These are phyloP conservation scores for Tetrapyrgos nigripes DNA, from an alignment of 1,284 basidiomycete genomes.

Conservation along the genomic window DNA sequence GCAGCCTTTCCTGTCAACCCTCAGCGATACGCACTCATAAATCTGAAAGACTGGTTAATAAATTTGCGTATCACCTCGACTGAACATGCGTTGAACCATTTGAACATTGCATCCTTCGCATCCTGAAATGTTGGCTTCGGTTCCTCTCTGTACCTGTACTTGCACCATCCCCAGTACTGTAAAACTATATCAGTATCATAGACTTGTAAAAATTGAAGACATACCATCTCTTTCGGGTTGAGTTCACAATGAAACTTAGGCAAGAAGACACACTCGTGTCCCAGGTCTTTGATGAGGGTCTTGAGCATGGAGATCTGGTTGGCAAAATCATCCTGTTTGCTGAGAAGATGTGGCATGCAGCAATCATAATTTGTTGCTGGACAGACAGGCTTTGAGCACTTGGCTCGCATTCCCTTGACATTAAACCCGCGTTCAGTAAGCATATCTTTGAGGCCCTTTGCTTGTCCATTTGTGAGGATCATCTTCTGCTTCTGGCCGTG, in stretches of 20 bases:
- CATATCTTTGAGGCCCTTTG: too few species aligned
- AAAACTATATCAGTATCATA: background rate
- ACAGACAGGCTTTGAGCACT: slow-evolving; percentile 34
- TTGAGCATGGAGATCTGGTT: slow-evolving; percentile 39
- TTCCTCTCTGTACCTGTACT: slow-evolving; percentile 36
- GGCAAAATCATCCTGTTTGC: too few species aligned
- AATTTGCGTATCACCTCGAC: background rate
- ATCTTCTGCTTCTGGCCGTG: too few species aligned
- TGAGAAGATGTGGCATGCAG: slow-evolving; percentile 39
- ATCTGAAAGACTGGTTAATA: slow-evolving; percentile 1
- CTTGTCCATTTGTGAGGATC: too few species aligned
- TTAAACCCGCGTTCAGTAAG: too few species aligned
- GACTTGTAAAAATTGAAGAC: slow-evolving; percentile 18
- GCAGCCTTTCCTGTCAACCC: background rate
- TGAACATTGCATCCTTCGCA: too few species aligned
- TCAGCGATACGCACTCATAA: background rate
- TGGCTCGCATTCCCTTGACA: too few species aligned
- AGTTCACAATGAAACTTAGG: too few species aligned
- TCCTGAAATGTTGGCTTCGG: too few species aligned
- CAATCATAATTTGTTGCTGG: slow-evolving; percentile 31
- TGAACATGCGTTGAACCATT: slow-evolving; percentile 11
- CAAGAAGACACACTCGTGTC: slow-evolving; percentile 31
- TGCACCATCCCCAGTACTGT: slow-evolving; percentile 39
- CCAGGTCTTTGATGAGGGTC: background rate
- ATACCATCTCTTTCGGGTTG: slow-evolving; percentile 37